phyloP scores from a whole-genome alignment of 805 yeast species.

The Debaryomyces tyrocola region DNA sequence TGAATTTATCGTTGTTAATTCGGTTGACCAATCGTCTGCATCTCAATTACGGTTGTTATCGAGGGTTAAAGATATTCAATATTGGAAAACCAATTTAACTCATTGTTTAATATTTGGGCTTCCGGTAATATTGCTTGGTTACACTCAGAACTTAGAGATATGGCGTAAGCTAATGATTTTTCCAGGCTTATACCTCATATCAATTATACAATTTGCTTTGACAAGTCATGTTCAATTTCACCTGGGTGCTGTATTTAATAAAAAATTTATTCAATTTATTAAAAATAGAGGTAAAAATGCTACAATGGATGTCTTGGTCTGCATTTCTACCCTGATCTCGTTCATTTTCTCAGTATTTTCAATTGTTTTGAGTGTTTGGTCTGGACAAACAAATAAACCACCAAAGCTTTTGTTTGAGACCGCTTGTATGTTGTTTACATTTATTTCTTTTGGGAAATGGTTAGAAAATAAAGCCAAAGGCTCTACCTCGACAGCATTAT shows the following conservation, averaged over 20 bases:
- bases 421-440: slow-evolving; percentile 76
- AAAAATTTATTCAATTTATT: slow-evolving; percentile 63
- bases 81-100: slow-evolving; percentile 64
- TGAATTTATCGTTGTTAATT: slow-evolving; percentile 47
- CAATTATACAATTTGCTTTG: slow-evolving; percentile 57
- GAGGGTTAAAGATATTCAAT: slow-evolving; percentile 66
- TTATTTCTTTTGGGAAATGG: slow-evolving; percentile 88
- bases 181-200: slow-evolving; percentile 66
- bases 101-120: slow-evolving; percentile 56
- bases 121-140: slow-evolving; percentile 57
- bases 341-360: slow-evolving; percentile 71
- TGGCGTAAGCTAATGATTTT: slow-evolving; percentile 38
- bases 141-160: slow-evolving; percentile 41
- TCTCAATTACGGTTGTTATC: slow-evolving; percentile 71
- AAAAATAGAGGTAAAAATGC: slow-evolving; percentile 57
- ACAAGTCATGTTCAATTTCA: slow-evolving; percentile 62
- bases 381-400: slow-evolving; percentile 38
- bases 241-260: slow-evolving; percentile 68
- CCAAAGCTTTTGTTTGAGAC: slow-evolving; percentile 86
- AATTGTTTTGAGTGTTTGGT: slow-evolving; percentile 48
- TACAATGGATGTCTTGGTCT: slow-evolving; percentile 91
- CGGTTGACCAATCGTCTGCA: slow-evolving; percentile 52
- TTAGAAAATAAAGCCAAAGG: slow-evolving; percentile 92
- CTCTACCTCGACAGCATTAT: slow-evolving; percentile 84
- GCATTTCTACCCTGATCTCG: slow-evolving; percentile 78